Evolutionary conservation across 192 early-diverging fungal genomes (phyloP), one percentile per base, ranked within the genome.

Genomic region (Pilaira anomala): DNA sequence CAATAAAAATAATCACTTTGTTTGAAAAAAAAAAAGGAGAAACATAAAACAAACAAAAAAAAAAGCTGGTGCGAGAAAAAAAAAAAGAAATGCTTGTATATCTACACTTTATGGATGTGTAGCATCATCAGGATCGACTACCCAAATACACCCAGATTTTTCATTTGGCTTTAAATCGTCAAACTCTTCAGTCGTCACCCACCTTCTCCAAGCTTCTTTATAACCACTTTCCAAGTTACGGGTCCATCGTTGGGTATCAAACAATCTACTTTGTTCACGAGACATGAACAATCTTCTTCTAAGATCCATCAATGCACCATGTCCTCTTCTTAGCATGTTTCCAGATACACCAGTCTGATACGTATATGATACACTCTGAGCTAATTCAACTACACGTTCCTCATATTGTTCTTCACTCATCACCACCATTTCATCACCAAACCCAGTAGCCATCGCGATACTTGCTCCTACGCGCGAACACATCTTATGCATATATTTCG

Each of bases 181-280:
- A 69, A 82, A 79, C 50, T 87, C 85, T 55, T 81, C 71, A 11
- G 76, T 83, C 25, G 61, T 65, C n/a, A 82, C 83, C 88, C 88
- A 92, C 46, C 86, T 82, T 16, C 74, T 77, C 90, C 90, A 92
- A 8, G 88, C 88, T 66, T 87, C 87, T 22, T 48, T 49, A 48
- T 81, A 77, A 0, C 90, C 93, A 4, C 69, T 71, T 78, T 96
- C 93, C 42, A 97, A 69, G 62, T 90, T 88, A 28, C 87, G 73
- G 1, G 93, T 93, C 92, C 91, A 95, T 13, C 88, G 79, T 28
- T 73, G 70, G 24, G 95, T 97, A 72, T 97, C 93, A 79, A 95
- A 97, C 33, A 97, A 72, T 5, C 86, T 80, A 41, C 85, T 89
- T n/a, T 52, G 64, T 45, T 97, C 95, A 29, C 94, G 83, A 25